Percentiles rank a stretch among this genome's conserved stretches.
phyloP scores from a whole-genome alignment of 1,139 yeast species.

The Protomyces inundatus region DNA sequence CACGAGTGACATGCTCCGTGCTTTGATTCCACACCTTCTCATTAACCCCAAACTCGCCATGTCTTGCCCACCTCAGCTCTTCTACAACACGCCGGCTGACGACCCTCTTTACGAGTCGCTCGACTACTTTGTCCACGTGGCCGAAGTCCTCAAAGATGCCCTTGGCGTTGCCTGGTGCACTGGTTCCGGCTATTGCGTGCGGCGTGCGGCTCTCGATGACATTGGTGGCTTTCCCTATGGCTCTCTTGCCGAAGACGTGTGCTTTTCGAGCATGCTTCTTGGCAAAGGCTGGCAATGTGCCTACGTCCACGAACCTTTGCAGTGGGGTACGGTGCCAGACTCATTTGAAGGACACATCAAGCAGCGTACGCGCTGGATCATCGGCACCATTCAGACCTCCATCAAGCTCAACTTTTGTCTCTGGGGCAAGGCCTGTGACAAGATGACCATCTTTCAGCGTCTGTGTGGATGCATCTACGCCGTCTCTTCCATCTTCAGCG shows the following conservation, averaged over 20 bases:
- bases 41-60: neutral
- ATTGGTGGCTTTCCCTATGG: conserved; percentile 2
- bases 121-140: conserved; percentile 1
- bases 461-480: neutral
- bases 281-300: neutral
- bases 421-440: neutral
- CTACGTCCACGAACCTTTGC: conserved; percentile 1
- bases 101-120: conserved; percentile 4
- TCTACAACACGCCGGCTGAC: conserved; percentile 2
- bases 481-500: conserved; percentile 2
- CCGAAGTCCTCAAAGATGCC: neutral
- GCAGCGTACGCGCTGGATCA: neutral
- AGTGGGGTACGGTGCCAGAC: conserved; percentile 3
- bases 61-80: conserved; percentile 6
- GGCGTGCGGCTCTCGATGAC: neutral
- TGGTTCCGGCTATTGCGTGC: neutral
- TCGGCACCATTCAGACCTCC: conserved; percentile 2
- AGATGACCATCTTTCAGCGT: conserved; percentile 2
- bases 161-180: conserved; percentile 3
- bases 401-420: conserved; percentile 1
- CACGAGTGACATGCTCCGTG: conserved; percentile 1
- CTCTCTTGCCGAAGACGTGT: neutral
- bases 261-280: conserved; percentile 1
- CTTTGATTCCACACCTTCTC: neutral
- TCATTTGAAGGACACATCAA: neutral